Evolutionary conservation across 305 asterid genomes (phyloP), one percentile per base, ranked within the genome.

Genomic region (Coffea humblotiana): DNA sequence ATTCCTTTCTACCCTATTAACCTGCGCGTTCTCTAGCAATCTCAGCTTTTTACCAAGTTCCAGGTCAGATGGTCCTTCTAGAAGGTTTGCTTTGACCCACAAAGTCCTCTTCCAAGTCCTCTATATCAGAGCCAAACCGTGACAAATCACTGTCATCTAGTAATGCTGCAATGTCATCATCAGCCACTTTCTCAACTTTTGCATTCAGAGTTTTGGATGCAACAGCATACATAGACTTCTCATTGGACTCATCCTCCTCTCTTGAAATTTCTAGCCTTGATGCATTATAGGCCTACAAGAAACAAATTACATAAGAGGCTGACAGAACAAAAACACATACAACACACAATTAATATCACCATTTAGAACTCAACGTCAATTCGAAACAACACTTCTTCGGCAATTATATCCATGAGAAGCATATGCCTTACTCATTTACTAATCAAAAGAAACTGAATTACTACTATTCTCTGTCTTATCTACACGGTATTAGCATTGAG

Each of bases 91-190:
- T 84, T 45, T 87, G 77, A 89, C 86, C 86, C 54, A 94, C 90
- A 81, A 94, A 95, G 82, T 90, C 97, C 85, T 92, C 95, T 69
- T 91, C 98, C 85, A 94, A 86, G 78, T 92, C 99, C 88, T 95
- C 98, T 13, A 77, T 77, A 83, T 91, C 97, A 27, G 98, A 94
- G 14, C 88, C 99, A 74, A 77, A 88, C 75, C 66, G 80, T 0
- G 89, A 87, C 68, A 84, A 83, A 84, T 89, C 92, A 81, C 86
- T 83, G 80, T 92, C 98, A 79, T 91, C 95, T 64, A 92, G 90
- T 80, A 91, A 37, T 7, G 97, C 95, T 27, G 91, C 95, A 78
- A 94, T 87, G 58, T 95, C 99, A 75, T 93, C 95, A 86, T 94
- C 98, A 65, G 91, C 72, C 43, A 83, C 97, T 81, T 84, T 94